A percentile compares a stretch with the other conserved stretches of the same genome.
These are phyloP conservation scores for Bipolaris bicolor DNA, from an alignment of 2,329 filamentous ascomycete species.

Conservation along the genomic window DNA sequence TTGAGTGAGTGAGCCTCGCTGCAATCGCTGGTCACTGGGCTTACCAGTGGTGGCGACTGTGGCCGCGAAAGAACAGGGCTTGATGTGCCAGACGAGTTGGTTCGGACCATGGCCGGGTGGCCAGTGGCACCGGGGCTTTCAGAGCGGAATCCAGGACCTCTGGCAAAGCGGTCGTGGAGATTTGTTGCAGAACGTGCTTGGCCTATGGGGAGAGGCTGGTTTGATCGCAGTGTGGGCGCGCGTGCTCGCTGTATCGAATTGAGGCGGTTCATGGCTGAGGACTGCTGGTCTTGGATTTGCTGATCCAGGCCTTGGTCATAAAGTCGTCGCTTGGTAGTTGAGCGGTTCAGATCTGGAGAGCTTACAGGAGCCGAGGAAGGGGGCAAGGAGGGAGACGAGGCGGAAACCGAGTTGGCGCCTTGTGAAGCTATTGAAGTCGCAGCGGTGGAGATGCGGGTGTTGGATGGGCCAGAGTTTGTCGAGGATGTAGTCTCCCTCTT, in stretches of 20 bases:
- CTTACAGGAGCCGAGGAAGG: constrained; percentile 34
- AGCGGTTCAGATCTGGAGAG: constrained; percentile 62
- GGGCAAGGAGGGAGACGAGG: constrained; percentile 38
- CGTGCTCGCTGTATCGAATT: constrained; percentile 74
- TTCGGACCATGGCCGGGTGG: constrained; percentile 44
- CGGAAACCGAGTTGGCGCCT: constrained; percentile 46
- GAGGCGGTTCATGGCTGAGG: constrained; percentile 75
- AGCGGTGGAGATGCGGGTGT: constrained; percentile 76
- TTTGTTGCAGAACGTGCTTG: constrained; percentile 56
- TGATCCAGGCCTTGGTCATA: constrained; percentile 85
- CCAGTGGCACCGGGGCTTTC: constrained; percentile 56
- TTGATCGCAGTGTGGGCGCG: constrained; percentile 58
- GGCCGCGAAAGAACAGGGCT: constrained; percentile 50
- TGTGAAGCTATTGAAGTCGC: constrained; percentile 89
- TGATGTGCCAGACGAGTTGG: constrained; percentile 40
- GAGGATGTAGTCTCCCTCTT: constrained; percentile 86
- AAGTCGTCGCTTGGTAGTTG: constrained; percentile 73
- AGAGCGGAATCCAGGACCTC: constrained; percentile 50
- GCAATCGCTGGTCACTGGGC: constrained; percentile 73
- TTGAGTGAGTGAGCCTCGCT: constrained; percentile 69
- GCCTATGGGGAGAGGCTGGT: constrained; percentile 50
- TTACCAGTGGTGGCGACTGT: constrained; percentile 63
- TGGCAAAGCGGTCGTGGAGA: constrained; percentile 54
- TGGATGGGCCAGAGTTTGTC: constrained; percentile 73
- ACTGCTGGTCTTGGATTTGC: constrained; percentile 80